phyloP scores from a whole-genome alignment of 2,329 filamentous ascomycete species.

The Podosphaera fusca region DNA sequence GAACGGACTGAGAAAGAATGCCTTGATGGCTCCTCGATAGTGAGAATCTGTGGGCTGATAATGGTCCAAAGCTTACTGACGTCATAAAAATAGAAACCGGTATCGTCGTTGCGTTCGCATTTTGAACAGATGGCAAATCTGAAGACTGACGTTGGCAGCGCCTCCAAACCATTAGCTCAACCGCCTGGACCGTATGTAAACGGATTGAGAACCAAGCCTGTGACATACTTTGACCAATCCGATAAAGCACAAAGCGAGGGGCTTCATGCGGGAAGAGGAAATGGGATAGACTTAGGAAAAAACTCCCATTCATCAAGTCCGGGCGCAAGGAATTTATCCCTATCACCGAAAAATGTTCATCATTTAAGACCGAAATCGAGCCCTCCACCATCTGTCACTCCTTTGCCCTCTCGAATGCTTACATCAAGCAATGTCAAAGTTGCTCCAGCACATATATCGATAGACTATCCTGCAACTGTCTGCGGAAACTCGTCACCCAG shows the following conservation, averaged over 20 bases:
- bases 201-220: no score
- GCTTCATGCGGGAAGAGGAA: no score
- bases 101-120: slow-evolving; percentile 57
- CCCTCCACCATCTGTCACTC: slow-evolving; percentile 32
- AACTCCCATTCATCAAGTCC: no score
- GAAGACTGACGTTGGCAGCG: slow-evolving; percentile 16
- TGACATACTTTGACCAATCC: no score
- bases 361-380: slow-evolving; percentile 7
- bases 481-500: slow-evolving; percentile 19
- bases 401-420: slow-evolving; percentile 40
- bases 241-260: no score
- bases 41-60: slow-evolving; percentile 19
- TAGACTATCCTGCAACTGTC: slow-evolving; percentile 17
- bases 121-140: slow-evolving; percentile 53
- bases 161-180: no score
- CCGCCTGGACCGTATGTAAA: no score
- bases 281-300: no score
- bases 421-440: slow-evolving; percentile 2
- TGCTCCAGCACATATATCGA: slow-evolving; percentile 10
- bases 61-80: slow-evolving; percentile 3
- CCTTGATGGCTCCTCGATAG: slow-evolving; percentile 56
- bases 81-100: slow-evolving; percentile 37
- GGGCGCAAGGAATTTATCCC: slow-evolving; percentile 7
- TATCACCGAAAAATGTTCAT: slow-evolving; percentile 10
- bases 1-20: slow-evolving; percentile 28